Conservation (phyloP, 345 rosid species). For the Melaleuca alternifolia region DNA sequence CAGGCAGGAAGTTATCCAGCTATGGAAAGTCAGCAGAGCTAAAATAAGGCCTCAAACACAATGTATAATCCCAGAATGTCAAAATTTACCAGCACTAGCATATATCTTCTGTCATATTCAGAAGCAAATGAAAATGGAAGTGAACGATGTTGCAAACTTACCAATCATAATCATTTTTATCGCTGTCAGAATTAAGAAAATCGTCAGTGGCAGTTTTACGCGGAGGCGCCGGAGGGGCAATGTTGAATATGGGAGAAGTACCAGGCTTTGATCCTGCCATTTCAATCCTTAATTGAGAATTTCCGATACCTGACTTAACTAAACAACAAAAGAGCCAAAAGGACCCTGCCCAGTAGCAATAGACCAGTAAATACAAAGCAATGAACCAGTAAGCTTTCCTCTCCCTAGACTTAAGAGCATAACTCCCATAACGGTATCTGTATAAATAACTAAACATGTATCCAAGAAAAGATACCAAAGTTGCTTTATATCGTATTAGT, state of each 20-base stretch:
- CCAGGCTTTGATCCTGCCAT: constrained; percentile 72
- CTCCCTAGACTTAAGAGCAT: neutral
- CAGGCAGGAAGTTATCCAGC: neutral
- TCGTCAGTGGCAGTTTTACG: constrained; percentile 75
- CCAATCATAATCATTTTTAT: constrained; percentile 98
- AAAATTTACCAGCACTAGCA: neutral
- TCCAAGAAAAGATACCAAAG: neutral
- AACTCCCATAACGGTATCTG: neutral
- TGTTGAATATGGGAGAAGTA: constrained; percentile 68
- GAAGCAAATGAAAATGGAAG: neutral
- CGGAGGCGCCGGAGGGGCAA: constrained; percentile 38
- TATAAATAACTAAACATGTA: neutral
- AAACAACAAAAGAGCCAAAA: neutral
- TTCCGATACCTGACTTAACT: neutral
- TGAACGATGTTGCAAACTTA: constrained; percentile 10
- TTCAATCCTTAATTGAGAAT: neutral
- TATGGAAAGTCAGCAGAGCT: neutral
- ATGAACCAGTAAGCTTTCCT: neutral
- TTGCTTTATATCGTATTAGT: neutral
- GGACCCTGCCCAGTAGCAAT: neutral
- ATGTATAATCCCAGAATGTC: neutral
- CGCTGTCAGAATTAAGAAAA: constrained; percentile 84
- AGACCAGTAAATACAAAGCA: neutral
- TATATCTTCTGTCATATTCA: neutral
- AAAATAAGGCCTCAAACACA: neutral